Evolutionary conservation across 192 early-diverging fungal species (phyloP).

Genomic region (Fimicolochytrium jonesii): DNA sequence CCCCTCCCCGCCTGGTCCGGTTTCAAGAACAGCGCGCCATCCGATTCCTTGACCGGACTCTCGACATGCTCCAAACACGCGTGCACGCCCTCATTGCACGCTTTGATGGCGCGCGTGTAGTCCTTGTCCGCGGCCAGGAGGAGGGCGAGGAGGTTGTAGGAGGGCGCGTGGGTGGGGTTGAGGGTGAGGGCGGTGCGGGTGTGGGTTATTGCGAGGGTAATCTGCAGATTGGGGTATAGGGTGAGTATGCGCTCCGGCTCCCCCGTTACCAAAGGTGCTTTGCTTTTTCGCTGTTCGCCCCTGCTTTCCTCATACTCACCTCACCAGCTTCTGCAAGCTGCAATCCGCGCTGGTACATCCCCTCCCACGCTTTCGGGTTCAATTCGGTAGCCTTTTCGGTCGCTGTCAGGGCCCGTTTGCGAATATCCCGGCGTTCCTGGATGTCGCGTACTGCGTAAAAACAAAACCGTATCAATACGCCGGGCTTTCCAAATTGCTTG

Average conservation of each 20-base stretch:
- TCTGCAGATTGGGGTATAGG: constrained; percentile 27
- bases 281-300: no score
- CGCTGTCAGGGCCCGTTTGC: constrained; percentile 26
- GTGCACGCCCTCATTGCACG: constrained; percentile 42
- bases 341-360: constrained; percentile 43
- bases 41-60: no score
- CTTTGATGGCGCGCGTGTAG: constrained; percentile 34
- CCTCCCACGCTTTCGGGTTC: constrained; percentile 19
- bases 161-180: constrained; percentile 27
- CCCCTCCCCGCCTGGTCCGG: no score
- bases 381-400: constrained; percentile 16
- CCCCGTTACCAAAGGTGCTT: no score
- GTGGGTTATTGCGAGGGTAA: constrained; percentile 32
- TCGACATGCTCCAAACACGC: no score
- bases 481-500: neutral
- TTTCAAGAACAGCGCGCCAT: no score
- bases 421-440: constrained; percentile 19
- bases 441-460: constrained; percentile 24
- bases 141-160: constrained; percentile 48
- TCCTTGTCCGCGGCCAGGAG: constrained; percentile 36
- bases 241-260: no score
- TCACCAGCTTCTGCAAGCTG: constrained; percentile 46
- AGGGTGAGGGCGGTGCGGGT: constrained; percentile 32
- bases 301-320: no score
- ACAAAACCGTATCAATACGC: neutral